Evolutionary conservation across 768 basidiomycete species (phyloP), one percentile per base, ranked within the genome.

Genomic region (Rossbeevera mucosa): DNA sequence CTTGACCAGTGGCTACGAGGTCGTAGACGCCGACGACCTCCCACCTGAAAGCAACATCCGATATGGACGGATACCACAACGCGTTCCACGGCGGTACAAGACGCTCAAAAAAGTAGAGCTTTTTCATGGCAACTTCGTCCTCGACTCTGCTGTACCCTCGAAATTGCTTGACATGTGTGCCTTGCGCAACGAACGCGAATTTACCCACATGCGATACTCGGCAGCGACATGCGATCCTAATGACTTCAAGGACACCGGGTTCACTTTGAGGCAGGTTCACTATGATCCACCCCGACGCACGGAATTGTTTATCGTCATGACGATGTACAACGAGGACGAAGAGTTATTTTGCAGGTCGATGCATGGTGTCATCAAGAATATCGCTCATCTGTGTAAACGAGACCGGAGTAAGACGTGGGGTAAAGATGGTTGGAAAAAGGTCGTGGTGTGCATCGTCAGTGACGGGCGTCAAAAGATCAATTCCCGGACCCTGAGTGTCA

Each of bases 351-450:
- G 85, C 61, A 72, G 94, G 38, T 91, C 94, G 0, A 94, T 97
- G 90, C 89, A 95, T 63, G 94, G 94, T 47, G 89, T 97, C 6
- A 91, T 96, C 70, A 92, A 90, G 78, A 97, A 97, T 60, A 78
- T 97, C 41, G 86, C 85, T 5, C 91, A 95, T 68, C 68, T 97
- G 54, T 92, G 90, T 64, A 89, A 85, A 58, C 77, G 94, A 20
- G 86, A 88, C 42, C 75, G 90, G 44, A 88, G 85, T 60, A 94
- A 91, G 77, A 96, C 90, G 4, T 98, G 95, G 95, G 94, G 94
- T 1, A 88, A 88, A 66, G 94, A 96, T 0, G 93, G 93, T 1
- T 98, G 95, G 95, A 94, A 97, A 77, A 97, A 96, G 77, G 91
- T 95, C 29, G 94, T 94, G 7, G 87, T 95, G 9, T 93, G 90